Percentiles rank a stretch among this genome's conserved stretches.
Evolutionary conservation across 768 basidiomycete genomes (phyloP).

Genomic region (Daedaleopsis sinensis): DNA sequence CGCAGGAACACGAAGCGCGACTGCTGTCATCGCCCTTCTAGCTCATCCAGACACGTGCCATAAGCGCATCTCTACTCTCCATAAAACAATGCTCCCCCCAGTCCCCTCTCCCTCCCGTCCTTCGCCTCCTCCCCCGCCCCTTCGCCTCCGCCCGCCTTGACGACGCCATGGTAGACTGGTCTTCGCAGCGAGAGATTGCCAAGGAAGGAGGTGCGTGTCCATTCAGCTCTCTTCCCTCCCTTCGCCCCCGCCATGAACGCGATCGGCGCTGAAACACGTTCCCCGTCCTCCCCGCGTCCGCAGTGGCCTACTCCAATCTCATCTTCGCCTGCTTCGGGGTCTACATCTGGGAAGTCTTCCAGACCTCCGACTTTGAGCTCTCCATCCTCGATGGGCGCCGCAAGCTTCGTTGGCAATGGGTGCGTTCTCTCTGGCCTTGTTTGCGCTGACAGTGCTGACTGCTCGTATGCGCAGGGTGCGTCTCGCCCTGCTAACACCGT

Average conservation of each 20-base stretch:
- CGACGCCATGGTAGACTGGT: conserved; percentile 53
- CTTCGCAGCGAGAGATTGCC: conserved; percentile 43
- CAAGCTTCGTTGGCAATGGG: conserved; percentile 70
- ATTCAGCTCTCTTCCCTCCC: neutral
- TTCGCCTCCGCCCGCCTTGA: neutral
- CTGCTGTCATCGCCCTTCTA: conserved; percentile 8
- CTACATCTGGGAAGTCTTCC: conserved; percentile 68
- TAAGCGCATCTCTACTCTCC: neutral
- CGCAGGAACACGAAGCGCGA: neutral
- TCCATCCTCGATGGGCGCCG: conserved; percentile 61
- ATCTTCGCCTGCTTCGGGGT: conserved; percentile 67
- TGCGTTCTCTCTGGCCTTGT: conserved; percentile 40
- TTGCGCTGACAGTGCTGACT: neutral
- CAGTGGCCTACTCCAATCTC: conserved; percentile 62
- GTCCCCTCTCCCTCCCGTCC: conserved; percentile 5
- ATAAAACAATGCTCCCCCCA: conserved; percentile 10
- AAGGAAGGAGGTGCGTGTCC: conserved; percentile 18
- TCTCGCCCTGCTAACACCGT: neutral
- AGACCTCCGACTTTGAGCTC: conserved; percentile 69
- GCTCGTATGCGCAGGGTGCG: neutral
- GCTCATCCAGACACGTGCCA: conserved; percentile 11
- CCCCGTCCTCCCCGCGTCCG: neutral
- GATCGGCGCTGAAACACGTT: conserved; percentile 1
- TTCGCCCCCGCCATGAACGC: no score
- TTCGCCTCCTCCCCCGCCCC: conserved; percentile 3